phyloP scores from a whole-genome alignment of 2,329 filamentous ascomycete genomes.

The Didymella exigua region DNA sequence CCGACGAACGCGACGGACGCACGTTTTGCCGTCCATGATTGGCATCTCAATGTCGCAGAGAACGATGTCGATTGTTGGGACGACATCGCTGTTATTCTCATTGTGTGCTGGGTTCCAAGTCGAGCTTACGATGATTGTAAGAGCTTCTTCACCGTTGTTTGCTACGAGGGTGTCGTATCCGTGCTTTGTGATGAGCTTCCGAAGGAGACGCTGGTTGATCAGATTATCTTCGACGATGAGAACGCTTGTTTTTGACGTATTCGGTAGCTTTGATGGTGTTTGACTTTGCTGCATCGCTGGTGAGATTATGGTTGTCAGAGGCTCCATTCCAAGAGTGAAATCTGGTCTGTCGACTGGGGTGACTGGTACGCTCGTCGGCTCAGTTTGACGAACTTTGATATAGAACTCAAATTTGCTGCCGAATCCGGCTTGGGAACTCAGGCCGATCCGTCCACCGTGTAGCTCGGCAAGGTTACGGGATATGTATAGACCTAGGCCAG shows the following conservation, averaged over 20 bases:
- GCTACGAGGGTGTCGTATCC: conserved; percentile 33
- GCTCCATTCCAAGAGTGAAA: conserved; percentile 4
- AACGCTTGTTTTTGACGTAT: conserved; percentile 18
- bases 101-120: conserved; percentile 1
- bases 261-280: not conserved
- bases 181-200: conserved; percentile 29
- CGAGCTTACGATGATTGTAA: conserved; percentile 22
- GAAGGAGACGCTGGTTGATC: conserved; percentile 39
- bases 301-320: not conserved
- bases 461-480: conserved; percentile 34
- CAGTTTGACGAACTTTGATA: conserved; percentile 16
- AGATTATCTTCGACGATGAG: conserved; percentile 43
- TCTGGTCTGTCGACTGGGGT: not conserved
- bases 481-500: conserved; percentile 32
- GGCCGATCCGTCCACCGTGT: conserved; percentile 35
- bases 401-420: conserved; percentile 38
- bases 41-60: conserved; percentile 44
- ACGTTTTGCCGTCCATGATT: conserved; percentile 33
- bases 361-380: not conserved
- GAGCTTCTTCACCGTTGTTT: conserved; percentile 39
- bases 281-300: conserved; percentile 7
- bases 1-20: conserved; percentile 21
- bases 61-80: conserved; percentile 4
- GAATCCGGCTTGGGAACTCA: conserved; percentile 23
- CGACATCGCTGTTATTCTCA: not conserved